Percentiles rank a stretch among this genome's conserved stretches.
These are phyloP conservation scores for Yamadazyma ubonensis DNA, from an alignment of 805 yeast genomes.

Conservation along the genomic window DNA sequence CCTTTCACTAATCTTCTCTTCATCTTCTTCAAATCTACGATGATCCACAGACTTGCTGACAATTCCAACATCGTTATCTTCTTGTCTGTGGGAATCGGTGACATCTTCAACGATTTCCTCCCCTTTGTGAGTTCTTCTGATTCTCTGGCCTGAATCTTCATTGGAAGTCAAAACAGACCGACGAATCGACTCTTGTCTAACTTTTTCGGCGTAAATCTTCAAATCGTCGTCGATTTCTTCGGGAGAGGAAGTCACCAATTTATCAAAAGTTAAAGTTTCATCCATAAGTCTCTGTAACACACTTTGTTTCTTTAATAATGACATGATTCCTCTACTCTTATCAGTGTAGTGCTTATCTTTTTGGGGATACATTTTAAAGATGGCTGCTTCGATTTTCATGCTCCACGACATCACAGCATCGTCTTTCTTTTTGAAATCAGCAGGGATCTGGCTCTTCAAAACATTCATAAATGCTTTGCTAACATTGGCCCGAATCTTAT, in stretches of 20 bases:
- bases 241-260: slow-evolving; percentile 62
- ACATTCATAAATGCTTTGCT: slow-evolving; percentile 50
- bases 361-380: slow-evolving; percentile 37
- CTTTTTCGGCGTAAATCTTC: slow-evolving; percentile 66
- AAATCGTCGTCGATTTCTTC: slow-evolving; percentile 82
- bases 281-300: slow-evolving; percentile 58
- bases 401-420: slow-evolving; percentile 47
- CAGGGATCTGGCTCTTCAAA: slow-evolving; percentile 41
- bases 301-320: slow-evolving; percentile 49
- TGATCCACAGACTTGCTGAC: slow-evolving; percentile 38
- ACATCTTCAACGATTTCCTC: slow-evolving; percentile 69
- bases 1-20: slow-evolving; percentile 4
- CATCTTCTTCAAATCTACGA: slow-evolving; percentile 28
- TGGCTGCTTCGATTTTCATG: slow-evolving; percentile 48
- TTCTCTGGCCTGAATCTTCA: slow-evolving; percentile 53
- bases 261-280: slow-evolving; percentile 51
- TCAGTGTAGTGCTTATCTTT: slow-evolving; percentile 53
- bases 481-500: slow-evolving; percentile 49
- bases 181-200: slow-evolving; percentile 64
- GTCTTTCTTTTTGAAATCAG: slow-evolving; percentile 27
- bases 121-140: slow-evolving; percentile 83
- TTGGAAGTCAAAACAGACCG: slow-evolving; percentile 65
- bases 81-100: slow-evolving; percentile 23
- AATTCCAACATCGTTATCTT: slow-evolving; percentile 27
- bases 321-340: slow-evolving; percentile 57